Evolutionary conservation across 2,329 filamentous ascomycete genomes (phyloP).

Genomic region (Nemania abortiva): DNA sequence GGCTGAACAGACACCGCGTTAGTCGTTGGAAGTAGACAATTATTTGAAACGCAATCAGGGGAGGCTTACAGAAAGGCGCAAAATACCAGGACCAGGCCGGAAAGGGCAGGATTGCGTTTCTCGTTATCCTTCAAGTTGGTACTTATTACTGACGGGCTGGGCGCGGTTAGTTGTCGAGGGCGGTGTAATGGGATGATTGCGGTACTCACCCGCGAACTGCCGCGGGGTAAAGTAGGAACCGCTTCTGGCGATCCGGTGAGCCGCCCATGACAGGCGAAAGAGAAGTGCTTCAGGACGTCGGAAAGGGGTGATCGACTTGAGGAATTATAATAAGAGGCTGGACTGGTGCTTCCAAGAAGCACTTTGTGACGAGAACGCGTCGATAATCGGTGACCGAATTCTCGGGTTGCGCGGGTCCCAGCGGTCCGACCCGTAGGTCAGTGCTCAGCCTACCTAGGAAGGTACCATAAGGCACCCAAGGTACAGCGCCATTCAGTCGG

Average conservation of each 20-base stretch:
- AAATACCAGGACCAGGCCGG: constrained; percentile 21
- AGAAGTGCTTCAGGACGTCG: no score
- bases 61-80: constrained; percentile 26
- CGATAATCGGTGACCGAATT: no score
- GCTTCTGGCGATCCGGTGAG: constrained; percentile 3
- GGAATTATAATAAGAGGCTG: no score
- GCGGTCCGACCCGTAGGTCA: no score
- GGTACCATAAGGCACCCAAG: no score
- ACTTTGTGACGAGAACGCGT: no score
- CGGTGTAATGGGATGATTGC: neutral
- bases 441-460: no score
- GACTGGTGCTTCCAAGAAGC: no score
- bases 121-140: neutral
- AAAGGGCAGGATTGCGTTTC: constrained; percentile 11
- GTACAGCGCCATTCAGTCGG: no score
- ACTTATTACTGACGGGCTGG: constrained; percentile 15
- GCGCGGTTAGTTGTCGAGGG: constrained; percentile 1
- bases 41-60: neutral
- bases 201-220: constrained; percentile 23
- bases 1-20: constrained; percentile 1
- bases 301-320: no score
- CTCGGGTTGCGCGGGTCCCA: no score
- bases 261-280: constrained; percentile 2
- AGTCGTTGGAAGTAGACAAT: neutral
- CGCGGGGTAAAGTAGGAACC: constrained; percentile 22